Evolutionary conservation across 768 basidiomycete species (phyloP).

Genomic region (Nidula microcarpa): DNA sequence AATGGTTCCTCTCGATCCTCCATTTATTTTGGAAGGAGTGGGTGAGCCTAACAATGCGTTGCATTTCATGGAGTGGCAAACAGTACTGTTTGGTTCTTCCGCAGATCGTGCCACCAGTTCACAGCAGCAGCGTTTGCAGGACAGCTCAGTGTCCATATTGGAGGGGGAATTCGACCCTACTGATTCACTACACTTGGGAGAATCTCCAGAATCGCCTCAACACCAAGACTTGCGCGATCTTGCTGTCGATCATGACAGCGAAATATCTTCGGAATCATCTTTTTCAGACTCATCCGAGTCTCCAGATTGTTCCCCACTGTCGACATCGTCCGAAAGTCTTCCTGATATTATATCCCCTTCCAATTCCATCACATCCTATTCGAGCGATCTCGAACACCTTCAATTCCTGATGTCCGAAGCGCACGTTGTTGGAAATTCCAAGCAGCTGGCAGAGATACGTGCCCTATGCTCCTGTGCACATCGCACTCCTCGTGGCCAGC

Average conservation of each 20-base stretch:
- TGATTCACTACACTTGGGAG: too few relatives aligned
- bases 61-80: not conserved
- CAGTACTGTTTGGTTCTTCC: not conserved
- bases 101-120: too few relatives aligned
- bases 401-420: conserved; percentile 3
- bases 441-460: conserved; percentile 6
- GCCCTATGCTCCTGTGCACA: conserved; percentile 15
- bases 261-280: not conserved
- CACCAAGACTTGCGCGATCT: too few relatives aligned
- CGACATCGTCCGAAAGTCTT: not conserved
- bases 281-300: not conserved
- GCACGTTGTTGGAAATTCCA: not conserved
- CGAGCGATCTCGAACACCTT: not conserved
- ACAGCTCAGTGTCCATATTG: too few relatives aligned
- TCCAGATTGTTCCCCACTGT: not conserved
- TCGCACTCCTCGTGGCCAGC: conserved; percentile 7
- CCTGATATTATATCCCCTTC: too few relatives aligned
- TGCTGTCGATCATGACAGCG: too few relatives aligned
- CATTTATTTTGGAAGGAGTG: not conserved
- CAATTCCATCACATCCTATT: too few relatives aligned
- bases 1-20: not conserved
- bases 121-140: too few relatives aligned
- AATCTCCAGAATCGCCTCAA: too few relatives aligned
- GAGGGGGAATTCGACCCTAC: too few relatives aligned
- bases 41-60: not conserved